These are phyloP conservation scores for Leccinum pachyderme DNA, from an alignment of 1,284 basidiomycete genomes.

Conservation along the genomic window DNA sequence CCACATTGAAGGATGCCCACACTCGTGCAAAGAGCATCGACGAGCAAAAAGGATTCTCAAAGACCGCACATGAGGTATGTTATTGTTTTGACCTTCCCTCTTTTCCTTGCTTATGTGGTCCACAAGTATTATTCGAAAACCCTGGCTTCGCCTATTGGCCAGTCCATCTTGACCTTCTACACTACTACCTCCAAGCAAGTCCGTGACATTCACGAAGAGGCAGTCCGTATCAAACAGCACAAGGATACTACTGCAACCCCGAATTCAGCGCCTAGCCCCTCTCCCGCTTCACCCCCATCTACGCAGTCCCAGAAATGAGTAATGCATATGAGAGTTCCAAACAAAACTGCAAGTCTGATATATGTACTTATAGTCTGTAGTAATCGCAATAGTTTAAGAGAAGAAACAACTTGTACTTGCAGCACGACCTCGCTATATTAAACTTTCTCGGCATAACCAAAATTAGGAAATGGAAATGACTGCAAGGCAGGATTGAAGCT, in stretches of 20 bases:
- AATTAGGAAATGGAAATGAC: no score
- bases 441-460: no score
- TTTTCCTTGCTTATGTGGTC: conserved; percentile 3
- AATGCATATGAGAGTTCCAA: background rate
- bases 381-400: conserved; percentile 2
- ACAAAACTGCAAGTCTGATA: background rate
- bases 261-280: conserved; percentile 17
- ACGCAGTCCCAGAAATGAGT: conserved; percentile 10
- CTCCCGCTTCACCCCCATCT: conserved; percentile 5
- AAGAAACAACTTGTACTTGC: background rate
- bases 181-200: conserved; percentile 80
- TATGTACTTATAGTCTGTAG: conserved; percentile 14
- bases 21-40: conserved; percentile 73
- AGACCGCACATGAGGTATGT: conserved; percentile 64
- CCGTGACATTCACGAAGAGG: conserved; percentile 86
- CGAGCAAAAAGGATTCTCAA: conserved; percentile 75
- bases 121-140: conserved; percentile 77
- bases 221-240: conserved; percentile 70
- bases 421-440: background rate
- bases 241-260: conserved; percentile 35
- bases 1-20: conserved; percentile 56
- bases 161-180: conserved; percentile 75
- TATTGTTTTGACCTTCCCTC: background rate
- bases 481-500: no score
- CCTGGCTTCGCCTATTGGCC: conserved; percentile 72